A percentile compares a stretch with the other conserved stretches of the same genome.
These are phyloP conservation scores for Phytomonas sp. DNA, from an alignment of 208 protist species.

Conservation along the genomic window DNA sequence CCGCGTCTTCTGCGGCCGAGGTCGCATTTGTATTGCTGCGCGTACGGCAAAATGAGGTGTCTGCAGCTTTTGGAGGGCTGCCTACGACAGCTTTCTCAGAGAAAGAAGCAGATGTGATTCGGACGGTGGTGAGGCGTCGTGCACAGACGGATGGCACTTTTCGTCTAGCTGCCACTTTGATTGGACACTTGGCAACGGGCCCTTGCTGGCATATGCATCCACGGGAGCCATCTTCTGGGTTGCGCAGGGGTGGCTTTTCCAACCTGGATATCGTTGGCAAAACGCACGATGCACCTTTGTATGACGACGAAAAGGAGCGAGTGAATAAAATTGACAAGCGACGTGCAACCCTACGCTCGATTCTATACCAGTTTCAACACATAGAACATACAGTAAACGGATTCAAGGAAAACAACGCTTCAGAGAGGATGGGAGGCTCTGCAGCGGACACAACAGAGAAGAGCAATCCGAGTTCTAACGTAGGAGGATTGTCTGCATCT, in stretches of 20 bases:
- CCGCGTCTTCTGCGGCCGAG: conserved; percentile 18
- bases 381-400: neutral
- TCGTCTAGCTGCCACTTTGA: conserved; percentile 1
- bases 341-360: neutral
- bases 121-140: conserved; percentile 16
- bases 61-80: conserved; percentile 24
- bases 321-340: neutral
- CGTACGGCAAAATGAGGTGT: conserved; percentile 41
- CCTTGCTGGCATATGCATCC: neutral
- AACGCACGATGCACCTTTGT: neutral
- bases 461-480: neutral
- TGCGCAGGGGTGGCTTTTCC: neutral
- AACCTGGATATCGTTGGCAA: neutral
- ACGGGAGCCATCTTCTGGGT: neutral
- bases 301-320: neutral
- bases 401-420: neutral
- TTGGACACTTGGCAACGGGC: neutral
- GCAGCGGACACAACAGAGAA: neutral
- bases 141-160: neutral
- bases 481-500: neutral
- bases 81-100: conserved; percentile 32
- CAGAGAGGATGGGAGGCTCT: neutral
- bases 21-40: conserved; percentile 54
- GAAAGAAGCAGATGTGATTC: conserved; percentile 17
- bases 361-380: neutral